Conservation (phyloP, 805 yeast genomes). For the Ogataea zsoltii region DNA sequence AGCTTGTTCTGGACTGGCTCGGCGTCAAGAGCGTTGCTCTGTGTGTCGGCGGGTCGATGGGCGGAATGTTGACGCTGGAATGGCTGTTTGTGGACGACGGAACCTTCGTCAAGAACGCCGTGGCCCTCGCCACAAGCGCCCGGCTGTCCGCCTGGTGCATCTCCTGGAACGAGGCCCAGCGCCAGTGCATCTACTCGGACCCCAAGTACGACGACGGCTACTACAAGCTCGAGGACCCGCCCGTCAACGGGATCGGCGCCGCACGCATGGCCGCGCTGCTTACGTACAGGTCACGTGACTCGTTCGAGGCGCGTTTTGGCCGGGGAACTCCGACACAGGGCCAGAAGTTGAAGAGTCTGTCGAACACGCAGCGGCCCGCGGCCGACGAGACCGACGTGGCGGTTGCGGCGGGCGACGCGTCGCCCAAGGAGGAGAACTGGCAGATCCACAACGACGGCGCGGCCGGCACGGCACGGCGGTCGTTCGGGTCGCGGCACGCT, state of each 20-base stretch:
- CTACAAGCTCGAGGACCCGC: constrained; percentile 76
- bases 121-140: constrained; percentile 92
- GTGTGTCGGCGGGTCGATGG: constrained; percentile 98
- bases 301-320: constrained; percentile 91
- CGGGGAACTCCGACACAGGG: constrained; percentile 58
- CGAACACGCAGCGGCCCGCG: constrained; percentile 5
- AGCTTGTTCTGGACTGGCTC: constrained; percentile 70
- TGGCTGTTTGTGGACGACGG: constrained; percentile 68
- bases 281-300: constrained; percentile 89
- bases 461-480: constrained; percentile 21
- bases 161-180: constrained; percentile 97
- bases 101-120: constrained; percentile 64
- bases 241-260: constrained; percentile 84
- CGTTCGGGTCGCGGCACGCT: constrained; percentile 31
- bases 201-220: constrained; percentile 93
- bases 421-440: constrained; percentile 57
- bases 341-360: constrained; percentile 26
- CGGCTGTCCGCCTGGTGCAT: constrained; percentile 98
- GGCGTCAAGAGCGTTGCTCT: constrained; percentile 80
- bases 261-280: constrained; percentile 96
- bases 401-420: constrained; percentile 3
- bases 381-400: constrained; percentile 14
- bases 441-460: constrained; percentile 85
- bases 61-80: constrained; percentile 94
- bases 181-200: constrained; percentile 94